These are phyloP conservation scores for Poa pratensis DNA, from an alignment of 176 grass and related monocot genomes.

Conservation along the genomic window DNA sequence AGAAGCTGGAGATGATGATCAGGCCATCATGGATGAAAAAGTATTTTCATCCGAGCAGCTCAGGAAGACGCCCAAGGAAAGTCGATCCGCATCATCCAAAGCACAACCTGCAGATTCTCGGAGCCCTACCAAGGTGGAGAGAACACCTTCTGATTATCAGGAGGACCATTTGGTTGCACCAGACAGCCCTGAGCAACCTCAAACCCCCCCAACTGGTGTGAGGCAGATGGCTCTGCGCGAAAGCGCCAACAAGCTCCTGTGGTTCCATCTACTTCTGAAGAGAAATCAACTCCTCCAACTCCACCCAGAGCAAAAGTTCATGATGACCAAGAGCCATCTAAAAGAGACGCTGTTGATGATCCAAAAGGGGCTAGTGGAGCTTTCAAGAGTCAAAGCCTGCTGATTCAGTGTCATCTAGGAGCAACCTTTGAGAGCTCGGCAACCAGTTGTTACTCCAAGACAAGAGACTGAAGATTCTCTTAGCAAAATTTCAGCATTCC, in stretches of 20 bases:
- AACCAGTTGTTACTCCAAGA: conserved; percentile 22
- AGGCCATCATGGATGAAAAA: conserved; percentile 8
- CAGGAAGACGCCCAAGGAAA: conserved; percentile 33
- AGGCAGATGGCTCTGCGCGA: conserved; percentile 28
- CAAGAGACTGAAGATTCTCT: conserved; percentile 20
- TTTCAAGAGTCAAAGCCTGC: conserved; percentile 31
- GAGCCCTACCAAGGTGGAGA: conserved; percentile 30
- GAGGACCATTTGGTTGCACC: conserved; percentile 24
- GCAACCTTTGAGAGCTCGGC: conserved; percentile 10
- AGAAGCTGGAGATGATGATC: conserved; percentile 17
- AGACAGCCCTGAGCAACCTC: conserved; percentile 21
- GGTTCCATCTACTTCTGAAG: conserved; percentile 23
- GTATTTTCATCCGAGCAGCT: conserved; percentile 15
- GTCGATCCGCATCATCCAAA: neutral
- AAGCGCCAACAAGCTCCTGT: conserved; percentile 37
- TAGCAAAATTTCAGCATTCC: conserved; percentile 21
- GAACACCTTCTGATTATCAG: conserved; percentile 36
- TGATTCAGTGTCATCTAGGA: conserved; percentile 26
- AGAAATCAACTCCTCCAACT: conserved; percentile 28
- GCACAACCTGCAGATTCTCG: conserved; percentile 36
- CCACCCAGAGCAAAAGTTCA: conserved; percentile 2
- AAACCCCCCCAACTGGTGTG: conserved; percentile 29
- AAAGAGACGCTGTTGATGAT: conserved; percentile 32
- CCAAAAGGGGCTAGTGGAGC: conserved; percentile 28
- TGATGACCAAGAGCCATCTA: conserved; percentile 30